Conservation (phyloP, 176 grass and related monocot genomes). For the Areca catechu region DNA sequence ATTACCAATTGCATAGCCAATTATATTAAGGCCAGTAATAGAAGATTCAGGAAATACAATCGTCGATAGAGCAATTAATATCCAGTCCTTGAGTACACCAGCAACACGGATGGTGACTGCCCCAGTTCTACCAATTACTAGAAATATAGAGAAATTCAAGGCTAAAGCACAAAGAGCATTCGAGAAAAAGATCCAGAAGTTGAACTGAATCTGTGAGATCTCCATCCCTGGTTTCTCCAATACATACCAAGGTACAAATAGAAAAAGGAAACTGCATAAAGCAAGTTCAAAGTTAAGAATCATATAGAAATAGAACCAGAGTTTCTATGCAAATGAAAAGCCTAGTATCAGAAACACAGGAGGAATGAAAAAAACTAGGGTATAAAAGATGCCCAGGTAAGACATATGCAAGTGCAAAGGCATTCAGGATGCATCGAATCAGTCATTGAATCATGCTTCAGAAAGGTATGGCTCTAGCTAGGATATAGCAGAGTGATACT, state of each 20-base stretch:
- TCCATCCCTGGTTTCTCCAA: slow-evolving; percentile 93
- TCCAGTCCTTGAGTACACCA: slow-evolving; percentile 99
- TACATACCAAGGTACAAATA: slow-evolving; percentile 93
- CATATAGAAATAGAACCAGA: background rate
- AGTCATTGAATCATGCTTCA: too few species aligned
- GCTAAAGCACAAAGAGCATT: slow-evolving; percentile 93
- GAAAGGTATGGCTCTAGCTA: too few species aligned
- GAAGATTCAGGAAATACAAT: slow-evolving; percentile 94
- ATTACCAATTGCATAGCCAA: slow-evolving; percentile 94
- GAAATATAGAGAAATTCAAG: slow-evolving; percentile 99
- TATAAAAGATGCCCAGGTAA: too few species aligned
- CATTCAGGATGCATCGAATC: too few species aligned
- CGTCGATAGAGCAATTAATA: slow-evolving; percentile 94
- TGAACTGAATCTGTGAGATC: slow-evolving; percentile 81
- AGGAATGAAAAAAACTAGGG: too few species aligned
- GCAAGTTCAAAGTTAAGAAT: slow-evolving; percentile 20
- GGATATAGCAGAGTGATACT: too few species aligned
- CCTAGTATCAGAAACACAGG: background rate
- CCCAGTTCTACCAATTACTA: slow-evolving; percentile 97
- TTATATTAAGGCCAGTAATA: slow-evolving; percentile 98
- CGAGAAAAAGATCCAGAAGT: slow-evolving; percentile 89
- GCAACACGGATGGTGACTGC: slow-evolving; percentile 95
- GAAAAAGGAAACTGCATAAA: slow-evolving; percentile 82
- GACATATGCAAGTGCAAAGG: too few species aligned
- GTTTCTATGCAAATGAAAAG: background rate